Evolutionary conservation across 345 rosid genomes (phyloP), one percentile per base, ranked within the genome.

Genomic region (Pistacia vera): DNA sequence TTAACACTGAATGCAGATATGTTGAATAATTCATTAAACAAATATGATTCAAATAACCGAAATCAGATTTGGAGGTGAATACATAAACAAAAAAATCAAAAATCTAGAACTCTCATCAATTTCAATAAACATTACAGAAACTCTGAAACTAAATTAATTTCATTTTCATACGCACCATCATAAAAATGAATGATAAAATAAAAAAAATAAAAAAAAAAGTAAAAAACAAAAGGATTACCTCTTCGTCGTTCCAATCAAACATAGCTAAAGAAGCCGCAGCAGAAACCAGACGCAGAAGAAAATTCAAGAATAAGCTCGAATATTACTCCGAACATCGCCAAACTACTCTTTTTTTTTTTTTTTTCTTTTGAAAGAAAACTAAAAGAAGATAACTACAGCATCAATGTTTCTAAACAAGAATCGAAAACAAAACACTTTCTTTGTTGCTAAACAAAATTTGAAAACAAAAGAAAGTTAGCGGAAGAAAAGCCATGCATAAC

Each of bases 241-340:
- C 99, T 81, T 89, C 98, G 81, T 93, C 99, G 93, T 91, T 91
- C 99, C 98, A 96, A 83, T 96, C 97, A 93, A 93, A 96, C 99
- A 96, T 96, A 78, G 87, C 88, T 84, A 55, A 58, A 74, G 49
- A 84, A 78, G 48, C 57, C 60, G 62, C 73, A 77, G 74, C 76
- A 67, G 76, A 83, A 71, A 77, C 73, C 76, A 69, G 70, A 79
- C 30, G 30, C 75, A 75, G 57, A 71, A 69, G 69, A 77, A 68
- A 78, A 84, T 59, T 80, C 83, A 60, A 78, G 64, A 33, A 82
- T 54, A 80, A 72, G 72, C 70, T 77, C 80, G 66, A 54, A n/a
- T 52, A 80, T 78, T 76, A 77, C 78, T 68, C 83, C 87, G 82
- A 84, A 85, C 97, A 92, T 94, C 86, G 90, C 93, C 94, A 79